phyloP scores from a whole-genome alignment of 768 basidiomycete genomes.

The Saitozyma sp. region DNA sequence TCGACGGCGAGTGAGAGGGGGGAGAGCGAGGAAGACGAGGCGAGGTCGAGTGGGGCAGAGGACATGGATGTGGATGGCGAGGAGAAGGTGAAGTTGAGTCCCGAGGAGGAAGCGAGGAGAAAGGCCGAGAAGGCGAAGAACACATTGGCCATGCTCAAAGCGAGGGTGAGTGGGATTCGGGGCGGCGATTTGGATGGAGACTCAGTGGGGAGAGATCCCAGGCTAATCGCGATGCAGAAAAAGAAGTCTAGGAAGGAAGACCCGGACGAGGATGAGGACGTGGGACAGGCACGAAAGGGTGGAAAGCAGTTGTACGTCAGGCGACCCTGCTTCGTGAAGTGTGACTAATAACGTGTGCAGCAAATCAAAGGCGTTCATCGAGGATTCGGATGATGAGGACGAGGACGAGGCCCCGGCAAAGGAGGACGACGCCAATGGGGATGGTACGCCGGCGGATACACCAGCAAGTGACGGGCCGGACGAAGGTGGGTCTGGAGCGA shows the following conservation, averaged over 20 bases:
- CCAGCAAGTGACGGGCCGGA: no score
- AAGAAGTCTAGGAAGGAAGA: slow-evolving; percentile 37
- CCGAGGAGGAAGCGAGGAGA: slow-evolving; percentile 11
- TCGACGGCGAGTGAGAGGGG: slow-evolving; percentile 20
- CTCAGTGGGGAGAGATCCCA: slow-evolving; percentile 16
- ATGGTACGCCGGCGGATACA: no score
- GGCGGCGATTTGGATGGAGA: neutral
- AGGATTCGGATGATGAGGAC: slow-evolving; percentile 72
- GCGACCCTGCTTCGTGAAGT: slow-evolving; percentile 8
- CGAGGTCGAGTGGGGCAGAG: slow-evolving; percentile 3
- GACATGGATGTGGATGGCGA: slow-evolving; percentile 9
- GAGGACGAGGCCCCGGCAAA: slow-evolving; percentile 5
- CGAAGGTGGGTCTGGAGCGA: no score
- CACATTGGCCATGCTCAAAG: slow-evolving; percentile 28
- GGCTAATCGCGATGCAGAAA: no score
- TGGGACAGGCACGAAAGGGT: slow-evolving; percentile 23
- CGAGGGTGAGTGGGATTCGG: slow-evolving; percentile 26
- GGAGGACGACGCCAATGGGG: no score
- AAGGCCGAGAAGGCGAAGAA: slow-evolving; percentile 17
- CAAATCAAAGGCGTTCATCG: slow-evolving; percentile 84
- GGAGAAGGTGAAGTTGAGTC: slow-evolving; percentile 4
- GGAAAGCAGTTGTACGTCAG: slow-evolving; percentile 21
- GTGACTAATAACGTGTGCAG: slow-evolving; percentile 54
- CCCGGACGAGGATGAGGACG: slow-evolving; percentile 42
- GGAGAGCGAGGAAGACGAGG: slow-evolving; percentile 14